Base-by-base conservation (phyloP, 108 stramenopile genomes). In the Mayamaea pseudoterrestris region DNA sequence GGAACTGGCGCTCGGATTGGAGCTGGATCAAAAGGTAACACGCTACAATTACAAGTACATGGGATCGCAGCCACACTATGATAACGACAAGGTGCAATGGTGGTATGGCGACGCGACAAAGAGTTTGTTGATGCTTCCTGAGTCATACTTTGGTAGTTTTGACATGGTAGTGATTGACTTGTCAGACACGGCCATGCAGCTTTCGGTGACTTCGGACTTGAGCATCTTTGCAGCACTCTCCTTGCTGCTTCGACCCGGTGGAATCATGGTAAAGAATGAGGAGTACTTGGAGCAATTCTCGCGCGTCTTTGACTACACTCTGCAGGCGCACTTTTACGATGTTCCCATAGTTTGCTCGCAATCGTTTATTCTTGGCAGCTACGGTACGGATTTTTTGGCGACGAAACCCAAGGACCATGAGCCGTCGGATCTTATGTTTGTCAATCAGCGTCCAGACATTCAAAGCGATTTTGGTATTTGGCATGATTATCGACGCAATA, bases 71-170 rank as follows among this genome's bases (percentile, higher is more conserved):
- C 83, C 88, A 6, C 83, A 90, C 43, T 90, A 79, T 57, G 83
- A 90, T 35, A 71, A 84, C 48, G 65, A 69, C 21, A 69, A 75
- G 22, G 88, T 90, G 0, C 71, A 86, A 61, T 90, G 89, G 89
- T 90, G 89, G 89, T 90, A 74, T 46, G 89, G 89, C 12, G 89
- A 90, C 53, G 89, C 89, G 0, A 61, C 89, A 37, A 90, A 86
- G 66, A 71, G 66, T 42, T 50, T 90, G 20, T 43, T 76, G 3
- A 40, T 90, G 50, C 62, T 90, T 20, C 83, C 89, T 1, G 61
- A 76, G 24, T 80, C 83, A 17, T 85, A 82, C 57, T 83, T 76
- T 47, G 80, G 78, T 5, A 73, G 76, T 26, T 90, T 90, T 55
- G 88, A 90, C 61, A 42, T 90, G 55, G 80, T 90, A 14, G 63